These are phyloP conservation scores for Sanghuangporus baumii DNA, from an alignment of 1,284 basidiomycete genomes.

Conservation along the genomic window DNA sequence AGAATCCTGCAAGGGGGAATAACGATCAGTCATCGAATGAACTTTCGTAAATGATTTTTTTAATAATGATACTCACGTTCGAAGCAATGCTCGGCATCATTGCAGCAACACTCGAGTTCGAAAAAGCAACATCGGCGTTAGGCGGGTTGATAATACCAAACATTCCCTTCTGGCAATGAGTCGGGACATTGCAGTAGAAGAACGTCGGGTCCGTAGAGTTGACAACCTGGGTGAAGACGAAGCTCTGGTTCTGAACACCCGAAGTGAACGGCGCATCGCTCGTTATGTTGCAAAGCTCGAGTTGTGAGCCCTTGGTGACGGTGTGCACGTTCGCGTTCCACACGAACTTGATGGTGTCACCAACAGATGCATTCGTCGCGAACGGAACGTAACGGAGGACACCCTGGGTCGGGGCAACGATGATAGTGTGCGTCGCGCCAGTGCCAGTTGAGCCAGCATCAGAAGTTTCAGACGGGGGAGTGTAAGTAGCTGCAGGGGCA, in stretches of 20 bases:
- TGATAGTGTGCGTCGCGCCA: constrained; percentile 64
- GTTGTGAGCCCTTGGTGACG: constrained; percentile 65
- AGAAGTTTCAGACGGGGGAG: constrained; percentile 31
- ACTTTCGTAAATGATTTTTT: background rate
- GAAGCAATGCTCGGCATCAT: constrained; percentile 47
- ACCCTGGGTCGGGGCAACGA: constrained; percentile 70
- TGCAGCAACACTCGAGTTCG: constrained; percentile 38
- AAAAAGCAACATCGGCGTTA: constrained; percentile 32
- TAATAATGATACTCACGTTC: constrained; percentile 32
- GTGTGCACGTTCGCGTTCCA: constrained; percentile 74
- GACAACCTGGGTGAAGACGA: constrained; percentile 62
- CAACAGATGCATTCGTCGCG: constrained; percentile 64
- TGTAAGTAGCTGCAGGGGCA: constrained; percentile 34
- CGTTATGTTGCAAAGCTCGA: constrained; percentile 67
- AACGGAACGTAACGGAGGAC: constrained; percentile 71
- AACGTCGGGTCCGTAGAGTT: constrained; percentile 65
- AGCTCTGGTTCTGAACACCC: constrained; percentile 55
- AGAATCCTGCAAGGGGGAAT: constrained; percentile 32
- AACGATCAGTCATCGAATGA: background rate
- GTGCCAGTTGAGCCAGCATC: constrained; percentile 19
- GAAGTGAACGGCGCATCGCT: constrained; percentile 53
- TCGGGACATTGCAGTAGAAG: constrained; percentile 66
- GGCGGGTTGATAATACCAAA: constrained; percentile 75
- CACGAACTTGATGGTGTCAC: constrained; percentile 68
- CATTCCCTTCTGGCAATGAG: constrained; percentile 74